These are phyloP conservation scores for Magnolia changhungtana DNA, from an alignment of 164 flowering plant species.

Conservation along the genomic window DNA sequence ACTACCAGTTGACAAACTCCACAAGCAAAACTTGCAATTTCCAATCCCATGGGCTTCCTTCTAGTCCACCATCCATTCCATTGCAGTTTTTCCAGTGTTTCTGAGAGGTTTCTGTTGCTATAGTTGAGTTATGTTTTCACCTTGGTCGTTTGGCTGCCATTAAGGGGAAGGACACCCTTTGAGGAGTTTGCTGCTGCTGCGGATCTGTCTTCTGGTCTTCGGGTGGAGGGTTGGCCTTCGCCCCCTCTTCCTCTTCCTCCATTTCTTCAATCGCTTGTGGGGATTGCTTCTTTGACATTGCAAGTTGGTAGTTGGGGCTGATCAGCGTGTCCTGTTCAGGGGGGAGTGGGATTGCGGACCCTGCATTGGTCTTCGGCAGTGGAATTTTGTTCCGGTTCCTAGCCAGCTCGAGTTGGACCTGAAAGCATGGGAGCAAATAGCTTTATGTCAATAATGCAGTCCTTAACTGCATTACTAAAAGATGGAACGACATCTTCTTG, in stretches of 20 bases:
- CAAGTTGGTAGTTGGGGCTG: conserved; percentile 87
- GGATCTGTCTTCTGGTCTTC: conserved; percentile 19
- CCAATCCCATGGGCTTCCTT: background rate
- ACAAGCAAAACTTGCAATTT: background rate
- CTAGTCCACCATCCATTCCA: background rate
- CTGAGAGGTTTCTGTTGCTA: background rate
- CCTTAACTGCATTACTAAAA: too few species aligned
- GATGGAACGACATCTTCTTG: too few species aligned
- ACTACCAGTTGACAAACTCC: background rate
- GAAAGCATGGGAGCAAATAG: background rate
- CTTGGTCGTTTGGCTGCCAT: conserved; percentile 49
- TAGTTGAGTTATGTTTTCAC: conserved; percentile 1
- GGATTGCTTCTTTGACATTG: conserved; percentile 51
- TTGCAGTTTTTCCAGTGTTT: background rate
- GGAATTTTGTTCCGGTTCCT: conserved; percentile 73
- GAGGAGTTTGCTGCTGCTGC: conserved; percentile 33
- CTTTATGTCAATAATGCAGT: too few species aligned
- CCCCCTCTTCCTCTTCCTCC: conserved; percentile 68
- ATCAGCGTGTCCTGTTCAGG: conserved; percentile 81
- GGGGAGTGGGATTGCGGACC: conserved; percentile 63
- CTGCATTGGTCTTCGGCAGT: conserved; percentile 62
- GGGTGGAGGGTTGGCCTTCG: conserved; percentile 34
- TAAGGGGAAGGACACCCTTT: conserved; percentile 81
- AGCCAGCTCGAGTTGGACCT: conserved; percentile 75
- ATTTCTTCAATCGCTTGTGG: conserved; percentile 54